Conservation (phyloP, 129 eudicot species). For the Escallonia rubra region DNA sequence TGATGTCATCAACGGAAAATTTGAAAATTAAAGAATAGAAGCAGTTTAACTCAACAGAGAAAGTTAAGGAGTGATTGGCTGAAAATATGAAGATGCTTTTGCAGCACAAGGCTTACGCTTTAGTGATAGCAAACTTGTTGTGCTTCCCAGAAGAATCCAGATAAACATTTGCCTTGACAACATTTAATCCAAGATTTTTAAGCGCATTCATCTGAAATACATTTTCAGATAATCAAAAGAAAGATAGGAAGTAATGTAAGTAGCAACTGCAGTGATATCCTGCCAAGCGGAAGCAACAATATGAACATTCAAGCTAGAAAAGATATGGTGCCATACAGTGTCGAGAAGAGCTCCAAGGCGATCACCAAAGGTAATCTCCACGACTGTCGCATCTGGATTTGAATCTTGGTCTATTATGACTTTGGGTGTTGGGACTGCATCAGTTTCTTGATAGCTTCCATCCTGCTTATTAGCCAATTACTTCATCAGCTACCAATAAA, state of each 20-base stretch:
- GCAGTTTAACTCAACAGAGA: neutral
- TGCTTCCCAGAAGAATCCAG: conserved; percentile 95
- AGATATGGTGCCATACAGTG: conserved; percentile 44
- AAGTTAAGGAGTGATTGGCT: neutral
- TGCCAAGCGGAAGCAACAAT: neutral
- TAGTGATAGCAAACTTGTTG: conserved; percentile 76
- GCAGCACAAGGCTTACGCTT: conserved; percentile 56
- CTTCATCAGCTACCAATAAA: neutral
- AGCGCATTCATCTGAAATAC: conserved; percentile 79
- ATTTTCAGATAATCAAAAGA: conserved; percentile 22
- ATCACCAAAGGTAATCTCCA: conserved; percentile 79
- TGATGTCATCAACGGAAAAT: neutral
- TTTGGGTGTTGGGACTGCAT: conserved; percentile 68
- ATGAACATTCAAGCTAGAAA: neutral
- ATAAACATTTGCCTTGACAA: conserved; percentile 88
- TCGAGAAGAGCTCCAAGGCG: conserved; percentile 97
- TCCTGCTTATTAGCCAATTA: conserved; percentile 31
- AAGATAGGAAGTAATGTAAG: neutral
- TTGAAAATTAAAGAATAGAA: neutral
- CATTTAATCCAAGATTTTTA: conserved; percentile 82
- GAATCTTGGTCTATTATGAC: conserved; percentile 85
- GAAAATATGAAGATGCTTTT: neutral
- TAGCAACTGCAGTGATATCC: neutral
- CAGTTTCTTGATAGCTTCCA: conserved; percentile 47
- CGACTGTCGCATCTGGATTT: conserved; percentile 78